Evolutionary conservation across 2,329 filamentous ascomycete species (phyloP).

Genomic region (Scedosporium minutisporum): DNA sequence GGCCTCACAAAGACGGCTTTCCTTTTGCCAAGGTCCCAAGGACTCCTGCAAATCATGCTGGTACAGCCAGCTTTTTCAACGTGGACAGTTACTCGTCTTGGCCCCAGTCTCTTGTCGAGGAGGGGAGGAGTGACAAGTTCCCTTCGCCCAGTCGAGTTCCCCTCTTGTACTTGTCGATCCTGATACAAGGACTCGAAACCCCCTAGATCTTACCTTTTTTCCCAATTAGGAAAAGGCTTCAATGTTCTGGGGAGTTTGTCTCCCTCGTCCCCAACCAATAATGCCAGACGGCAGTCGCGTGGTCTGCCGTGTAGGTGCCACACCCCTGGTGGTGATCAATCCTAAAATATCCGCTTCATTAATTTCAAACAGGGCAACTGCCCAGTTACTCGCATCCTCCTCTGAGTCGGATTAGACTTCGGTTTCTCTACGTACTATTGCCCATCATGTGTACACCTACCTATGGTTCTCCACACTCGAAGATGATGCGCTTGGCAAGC

Average conservation of each 20-base stretch:
- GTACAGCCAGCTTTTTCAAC: neutral
- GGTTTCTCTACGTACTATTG: too few species aligned
- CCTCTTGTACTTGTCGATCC: constrained; percentile 4
- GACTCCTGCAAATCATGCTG: neutral
- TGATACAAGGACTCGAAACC: constrained; percentile 13
- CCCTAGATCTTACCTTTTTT: constrained; percentile 10
- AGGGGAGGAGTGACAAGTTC: too few species aligned
- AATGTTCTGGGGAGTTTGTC: neutral
- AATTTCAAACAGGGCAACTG: constrained; percentile 37
- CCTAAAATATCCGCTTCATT: constrained; percentile 36
- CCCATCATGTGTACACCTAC: too few species aligned
- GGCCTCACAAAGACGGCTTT: neutral
- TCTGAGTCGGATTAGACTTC: neutral
- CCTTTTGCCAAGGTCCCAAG: neutral
- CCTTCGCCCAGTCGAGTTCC: too few species aligned
- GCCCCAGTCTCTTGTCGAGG: too few species aligned
- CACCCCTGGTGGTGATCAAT: constrained; percentile 31
- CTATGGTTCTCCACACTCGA: too few species aligned
- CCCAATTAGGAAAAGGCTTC: constrained; percentile 8
- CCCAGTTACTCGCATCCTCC: neutral
- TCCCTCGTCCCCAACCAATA: constrained; percentile 4
- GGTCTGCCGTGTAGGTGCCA: neutral
- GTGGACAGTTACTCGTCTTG: neutral
- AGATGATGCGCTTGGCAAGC: too few species aligned
- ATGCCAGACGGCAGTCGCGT: constrained; percentile 10